These are phyloP conservation scores for Amanita brunnescens DNA, from an alignment of 768 basidiomycete species.

Conservation along the genomic window DNA sequence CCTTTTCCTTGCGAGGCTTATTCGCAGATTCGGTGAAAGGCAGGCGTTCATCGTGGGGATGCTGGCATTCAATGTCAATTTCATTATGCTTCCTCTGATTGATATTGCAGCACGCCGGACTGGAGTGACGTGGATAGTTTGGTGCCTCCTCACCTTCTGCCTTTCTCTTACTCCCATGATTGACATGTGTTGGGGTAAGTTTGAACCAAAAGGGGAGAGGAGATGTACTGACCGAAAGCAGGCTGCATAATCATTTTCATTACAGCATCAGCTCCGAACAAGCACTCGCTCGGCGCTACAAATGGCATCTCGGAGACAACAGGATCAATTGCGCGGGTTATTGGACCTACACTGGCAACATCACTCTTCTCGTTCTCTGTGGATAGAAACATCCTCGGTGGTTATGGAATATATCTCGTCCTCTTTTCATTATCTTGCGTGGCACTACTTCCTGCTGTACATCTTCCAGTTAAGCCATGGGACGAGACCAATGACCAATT, in stretches of 20 bases:
- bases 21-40: slow-evolving; percentile 32
- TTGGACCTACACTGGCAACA: too few species aligned
- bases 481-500: slow-evolving; percentile 21
- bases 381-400: slow-evolving; percentile 37
- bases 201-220: not conserved
- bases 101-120: slow-evolving; percentile 27
- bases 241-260: slow-evolving; percentile 47
- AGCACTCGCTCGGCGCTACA: slow-evolving; percentile 47
- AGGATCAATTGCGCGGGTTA: too few species aligned
- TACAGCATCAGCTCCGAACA: slow-evolving; percentile 43
- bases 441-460: slow-evolving; percentile 27
- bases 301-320: too few species aligned
- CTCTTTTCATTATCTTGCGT: slow-evolving; percentile 26
- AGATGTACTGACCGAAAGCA: slow-evolving; percentile 11
- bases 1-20: slow-evolving; percentile 29
- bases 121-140: slow-evolving; percentile 26
- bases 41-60: slow-evolving; percentile 24
- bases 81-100: slow-evolving; percentile 33
- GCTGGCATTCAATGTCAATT: not conserved
- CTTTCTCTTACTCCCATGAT: slow-evolving; percentile 24
- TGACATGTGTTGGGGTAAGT: slow-evolving; percentile 36
- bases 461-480: slow-evolving; percentile 34
- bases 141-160: slow-evolving; percentile 24
- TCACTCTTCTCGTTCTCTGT: slow-evolving; percentile 44
- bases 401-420: slow-evolving; percentile 41